Conservation (phyloP, 164 flowering plant species). For the Stephania cephalantha region DNA sequence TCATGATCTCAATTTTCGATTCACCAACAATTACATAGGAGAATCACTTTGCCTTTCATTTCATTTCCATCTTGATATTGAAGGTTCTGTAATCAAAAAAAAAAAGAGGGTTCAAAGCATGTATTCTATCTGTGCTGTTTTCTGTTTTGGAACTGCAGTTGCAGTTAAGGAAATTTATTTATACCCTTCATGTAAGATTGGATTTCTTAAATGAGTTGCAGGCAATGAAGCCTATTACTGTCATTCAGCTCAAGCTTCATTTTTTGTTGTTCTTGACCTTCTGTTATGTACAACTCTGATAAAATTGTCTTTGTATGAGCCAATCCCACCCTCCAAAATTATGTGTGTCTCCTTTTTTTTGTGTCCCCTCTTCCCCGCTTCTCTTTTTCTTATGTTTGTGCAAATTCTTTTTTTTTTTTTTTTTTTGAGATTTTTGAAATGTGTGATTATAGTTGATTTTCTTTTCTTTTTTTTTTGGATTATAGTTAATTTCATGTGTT, state of each 20-base stretch:
- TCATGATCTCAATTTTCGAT: conserved; percentile 8
- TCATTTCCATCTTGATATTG: conserved; percentile 4
- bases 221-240: neutral
- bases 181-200: neutral
- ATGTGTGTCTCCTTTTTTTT: too few species aligned
- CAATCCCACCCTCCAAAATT: too few species aligned
- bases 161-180: neutral
- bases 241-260: too few species aligned
- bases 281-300: too few species aligned
- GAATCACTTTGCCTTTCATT: neutral
- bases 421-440: too few species aligned
- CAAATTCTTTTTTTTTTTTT: too few species aligned
- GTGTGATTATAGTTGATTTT: too few species aligned
- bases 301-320: too few species aligned
- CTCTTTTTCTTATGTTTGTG: too few species aligned
- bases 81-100: neutral
- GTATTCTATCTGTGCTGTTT: conserved; percentile 7
- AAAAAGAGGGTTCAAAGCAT: conserved; percentile 1
- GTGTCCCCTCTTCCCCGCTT: too few species aligned
- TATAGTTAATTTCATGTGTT: too few species aligned
- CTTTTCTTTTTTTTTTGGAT: too few species aligned
- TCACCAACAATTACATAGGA: neutral
- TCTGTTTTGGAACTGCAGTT: conserved; percentile 12
- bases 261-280: neutral
- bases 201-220: neutral